A percentile compares a stretch with the other conserved stretches of the same genome.
These are phyloP conservation scores for Epicoccum sorghinum DNA, from an alignment of 2,329 filamentous ascomycete species.

Conservation along the genomic window DNA sequence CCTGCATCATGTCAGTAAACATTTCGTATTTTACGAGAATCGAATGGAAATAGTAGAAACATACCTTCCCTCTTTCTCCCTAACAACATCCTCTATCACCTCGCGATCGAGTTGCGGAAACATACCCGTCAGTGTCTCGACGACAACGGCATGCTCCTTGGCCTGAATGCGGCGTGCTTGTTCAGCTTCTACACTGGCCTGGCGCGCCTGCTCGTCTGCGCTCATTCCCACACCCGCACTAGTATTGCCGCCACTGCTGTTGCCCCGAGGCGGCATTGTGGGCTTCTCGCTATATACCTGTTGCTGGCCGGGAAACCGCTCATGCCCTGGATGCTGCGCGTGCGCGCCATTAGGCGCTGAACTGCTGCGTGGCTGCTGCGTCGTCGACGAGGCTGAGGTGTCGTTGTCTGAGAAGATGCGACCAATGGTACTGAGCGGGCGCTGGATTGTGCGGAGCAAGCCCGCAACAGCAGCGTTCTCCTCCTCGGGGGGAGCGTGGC, in stretches of 20 bases:
- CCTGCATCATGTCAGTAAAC: constrained; percentile 25
- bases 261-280: not conserved
- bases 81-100: constrained; percentile 94
- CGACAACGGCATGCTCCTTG: constrained; percentile 86
- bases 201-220: constrained; percentile 53
- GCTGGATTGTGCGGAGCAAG: constrained; percentile 87
- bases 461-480: constrained; percentile 78
- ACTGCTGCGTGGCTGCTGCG: constrained; percentile 53
- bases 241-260: constrained; percentile 26
- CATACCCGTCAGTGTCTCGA: constrained; percentile 94
- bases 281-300: constrained; percentile 17
- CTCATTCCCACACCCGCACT: not conserved
- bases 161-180: constrained; percentile 83
- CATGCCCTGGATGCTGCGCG: constrained; percentile 53
- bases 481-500: constrained; percentile 69
- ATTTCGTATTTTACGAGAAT: too few relatives aligned
- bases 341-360: constrained; percentile 46
- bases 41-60: constrained; percentile 43
- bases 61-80: constrained; percentile 91
- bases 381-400: constrained; percentile 33
- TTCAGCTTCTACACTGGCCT: constrained; percentile 87
- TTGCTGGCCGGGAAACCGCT: constrained; percentile 29
- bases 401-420: constrained; percentile 85
- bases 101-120: constrained; percentile 95
- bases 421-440: constrained; percentile 87